Evolutionary conservation across 169 alveolate genomes (phyloP).

Genomic region (Plasmodium coatneyi): DNA sequence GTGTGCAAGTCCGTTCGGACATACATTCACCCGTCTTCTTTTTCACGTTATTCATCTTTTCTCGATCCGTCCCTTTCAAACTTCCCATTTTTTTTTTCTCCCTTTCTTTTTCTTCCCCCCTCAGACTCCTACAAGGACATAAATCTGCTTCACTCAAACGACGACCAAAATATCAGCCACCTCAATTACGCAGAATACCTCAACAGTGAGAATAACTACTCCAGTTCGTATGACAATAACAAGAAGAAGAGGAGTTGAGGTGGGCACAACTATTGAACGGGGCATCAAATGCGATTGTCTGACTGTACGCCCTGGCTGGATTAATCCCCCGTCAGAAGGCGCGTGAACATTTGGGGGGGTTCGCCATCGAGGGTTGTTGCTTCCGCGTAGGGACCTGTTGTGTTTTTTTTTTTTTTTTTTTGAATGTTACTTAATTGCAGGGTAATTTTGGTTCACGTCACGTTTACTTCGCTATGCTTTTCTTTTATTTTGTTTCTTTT

Average conservation of each 20-base stretch:
- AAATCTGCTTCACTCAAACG: slow-evolving; percentile 21
- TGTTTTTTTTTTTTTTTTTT: neutral
- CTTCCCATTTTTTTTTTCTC: neutral
- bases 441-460: neutral
- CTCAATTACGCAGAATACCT: slow-evolving; percentile 40
- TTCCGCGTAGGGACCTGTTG: neutral
- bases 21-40: neutral
- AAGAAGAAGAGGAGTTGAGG: neutral
- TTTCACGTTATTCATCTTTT: neutral
- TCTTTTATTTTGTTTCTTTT: neutral
- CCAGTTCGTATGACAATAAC: slow-evolving; percentile 52
- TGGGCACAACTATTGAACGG: too few species aligned
- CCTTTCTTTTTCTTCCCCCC: neutral
- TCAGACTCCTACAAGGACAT: slow-evolving; percentile 63
- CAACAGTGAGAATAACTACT: slow-evolving; percentile 31
- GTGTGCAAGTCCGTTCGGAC: neutral
- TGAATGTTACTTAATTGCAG: neutral
- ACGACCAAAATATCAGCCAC: slow-evolving; percentile 25
- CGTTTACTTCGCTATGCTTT: neutral
- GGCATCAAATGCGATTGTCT: too few species aligned
- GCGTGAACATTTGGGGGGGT: neutral
- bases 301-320: neutral
- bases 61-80: neutral
- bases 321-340: neutral
- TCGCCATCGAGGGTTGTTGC: neutral